phyloP scores from a whole-genome alignment of 768 basidiomycete genomes.

The Boletus rubroflammeus region DNA sequence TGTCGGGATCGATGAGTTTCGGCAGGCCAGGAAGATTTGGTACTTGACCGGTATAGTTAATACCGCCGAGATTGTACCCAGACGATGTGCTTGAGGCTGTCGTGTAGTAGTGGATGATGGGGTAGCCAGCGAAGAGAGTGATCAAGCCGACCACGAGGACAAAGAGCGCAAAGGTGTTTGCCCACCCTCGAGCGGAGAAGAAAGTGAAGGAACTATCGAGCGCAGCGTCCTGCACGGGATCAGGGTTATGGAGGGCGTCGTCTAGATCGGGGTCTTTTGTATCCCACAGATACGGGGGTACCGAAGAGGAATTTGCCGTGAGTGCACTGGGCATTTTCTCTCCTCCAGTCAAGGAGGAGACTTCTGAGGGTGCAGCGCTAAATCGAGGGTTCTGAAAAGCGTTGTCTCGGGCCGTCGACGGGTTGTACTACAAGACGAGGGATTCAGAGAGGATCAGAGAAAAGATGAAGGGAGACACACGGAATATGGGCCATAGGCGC shows the following conservation, averaged over 20 bases:
- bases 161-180: conserved; percentile 71
- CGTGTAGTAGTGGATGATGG: conserved; percentile 63
- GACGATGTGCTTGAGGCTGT: conserved; percentile 25
- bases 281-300: conserved; percentile 76
- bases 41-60: conserved; percentile 86
- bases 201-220: conserved; percentile 60
- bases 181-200: conserved; percentile 81
- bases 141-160: conserved; percentile 66
- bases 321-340: conserved; percentile 33
- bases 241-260: conserved; percentile 87
- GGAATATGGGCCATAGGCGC: conserved; percentile 84
- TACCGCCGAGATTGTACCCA: conserved; percentile 80
- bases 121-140: conserved; percentile 84
- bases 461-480: conserved; percentile 39
- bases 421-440: conserved; percentile 48
- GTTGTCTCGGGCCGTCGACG: conserved; percentile 38
- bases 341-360: conserved; percentile 35
- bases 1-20: conserved; percentile 70
- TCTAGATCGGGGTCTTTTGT: conserved; percentile 80
- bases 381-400: conserved; percentile 53
- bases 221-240: conserved; percentile 64
- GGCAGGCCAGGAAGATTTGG: conserved; percentile 69
- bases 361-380: conserved; percentile 51
- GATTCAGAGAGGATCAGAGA: conserved; percentile 1
- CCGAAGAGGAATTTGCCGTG: conserved; percentile 51